A percentile compares a stretch with the other conserved stretches of the same genome.
Evolutionary conservation across 2,329 filamentous ascomycete species (phyloP).

Genomic region (Metarhizium humberi): DNA sequence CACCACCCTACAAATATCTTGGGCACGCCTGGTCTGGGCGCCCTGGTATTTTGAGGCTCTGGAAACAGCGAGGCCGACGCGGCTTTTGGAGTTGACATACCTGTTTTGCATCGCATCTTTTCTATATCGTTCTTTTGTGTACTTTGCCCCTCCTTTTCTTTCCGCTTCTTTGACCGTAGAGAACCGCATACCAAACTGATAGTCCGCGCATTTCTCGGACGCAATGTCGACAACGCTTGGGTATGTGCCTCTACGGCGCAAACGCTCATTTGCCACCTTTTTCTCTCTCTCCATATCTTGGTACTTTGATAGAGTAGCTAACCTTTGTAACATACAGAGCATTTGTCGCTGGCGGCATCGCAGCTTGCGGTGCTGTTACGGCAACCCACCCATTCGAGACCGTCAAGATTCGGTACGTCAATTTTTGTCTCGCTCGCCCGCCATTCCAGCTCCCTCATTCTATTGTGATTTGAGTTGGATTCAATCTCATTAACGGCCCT

Average conservation of each 20-base stretch:
- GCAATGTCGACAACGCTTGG: constrained; percentile 27
- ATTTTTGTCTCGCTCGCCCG: constrained; percentile 3
- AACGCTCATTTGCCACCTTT: background rate
- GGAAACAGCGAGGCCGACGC: background rate
- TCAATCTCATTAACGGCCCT: background rate
- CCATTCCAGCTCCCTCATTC: background rate
- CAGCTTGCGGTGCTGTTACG: constrained; percentile 93
- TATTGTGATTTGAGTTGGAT: background rate
- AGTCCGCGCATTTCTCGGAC: constrained; percentile 1
- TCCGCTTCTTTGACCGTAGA: background rate
- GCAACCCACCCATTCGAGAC: constrained; percentile 98
- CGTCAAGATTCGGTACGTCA: constrained; percentile 83
- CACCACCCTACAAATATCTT: background rate
- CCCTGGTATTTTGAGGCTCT: background rate
- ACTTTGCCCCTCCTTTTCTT: background rate
- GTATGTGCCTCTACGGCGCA: constrained; percentile 17
- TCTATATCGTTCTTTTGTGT: background rate
- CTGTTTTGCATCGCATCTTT: background rate
- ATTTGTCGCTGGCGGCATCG: constrained; percentile 92
- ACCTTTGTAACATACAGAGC: constrained; percentile 40
- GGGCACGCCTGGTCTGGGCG: background rate
- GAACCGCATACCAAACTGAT: background rate
- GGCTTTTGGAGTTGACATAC: no score
- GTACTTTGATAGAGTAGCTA: background rate
- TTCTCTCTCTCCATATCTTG: no score